These are phyloP conservation scores for Calocybe cyanea DNA, from an alignment of 768 basidiomycete genomes.

Conservation along the genomic window DNA sequence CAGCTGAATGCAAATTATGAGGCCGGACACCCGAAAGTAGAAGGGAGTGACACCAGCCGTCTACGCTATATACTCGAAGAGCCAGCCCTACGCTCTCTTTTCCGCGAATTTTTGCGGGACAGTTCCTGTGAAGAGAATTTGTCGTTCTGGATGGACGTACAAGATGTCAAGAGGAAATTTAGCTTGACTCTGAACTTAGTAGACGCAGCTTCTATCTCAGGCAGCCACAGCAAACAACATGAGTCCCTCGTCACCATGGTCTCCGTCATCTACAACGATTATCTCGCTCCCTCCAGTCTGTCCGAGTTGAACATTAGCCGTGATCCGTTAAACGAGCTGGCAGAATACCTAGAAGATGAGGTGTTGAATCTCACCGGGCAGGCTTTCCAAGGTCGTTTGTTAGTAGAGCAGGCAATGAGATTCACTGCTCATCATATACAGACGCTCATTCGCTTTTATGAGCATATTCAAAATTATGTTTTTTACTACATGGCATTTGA, in stretches of 20 bases:
- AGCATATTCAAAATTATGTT: constrained; percentile 94
- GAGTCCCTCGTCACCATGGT: constrained; percentile 92
- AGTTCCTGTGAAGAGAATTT: constrained; percentile 99
- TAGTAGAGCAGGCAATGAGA: constrained; percentile 72
- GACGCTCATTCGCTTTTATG: constrained; percentile 89
- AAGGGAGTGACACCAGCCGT: constrained; percentile 90
- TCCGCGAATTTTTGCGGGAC: constrained; percentile 89
- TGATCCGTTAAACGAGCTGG: constrained; percentile 89
- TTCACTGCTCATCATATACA: constrained; percentile 96
- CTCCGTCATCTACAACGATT: constrained; percentile 90
- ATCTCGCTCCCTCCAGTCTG: constrained; percentile 91
- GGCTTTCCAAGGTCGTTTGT: constrained; percentile 74
- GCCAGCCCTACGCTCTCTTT: constrained; percentile 80
- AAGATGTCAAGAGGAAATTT: constrained; percentile 96
- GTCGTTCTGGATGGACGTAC: constrained; percentile 94
- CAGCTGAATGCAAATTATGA: constrained; percentile 58
- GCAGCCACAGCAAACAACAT: constrained; percentile 66
- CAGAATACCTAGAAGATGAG: constrained; percentile 88
- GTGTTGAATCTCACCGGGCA: constrained; percentile 76
- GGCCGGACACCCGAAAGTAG: constrained; percentile 53
- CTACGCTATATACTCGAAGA: constrained; percentile 92
- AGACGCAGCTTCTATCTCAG: constrained; percentile 43
- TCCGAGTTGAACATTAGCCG: constrained; percentile 99
- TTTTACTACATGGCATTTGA: constrained; percentile 98
- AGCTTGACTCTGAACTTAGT: constrained; percentile 91